phyloP scores from a whole-genome alignment of 768 basidiomycete species.

The Russula emetica region DNA sequence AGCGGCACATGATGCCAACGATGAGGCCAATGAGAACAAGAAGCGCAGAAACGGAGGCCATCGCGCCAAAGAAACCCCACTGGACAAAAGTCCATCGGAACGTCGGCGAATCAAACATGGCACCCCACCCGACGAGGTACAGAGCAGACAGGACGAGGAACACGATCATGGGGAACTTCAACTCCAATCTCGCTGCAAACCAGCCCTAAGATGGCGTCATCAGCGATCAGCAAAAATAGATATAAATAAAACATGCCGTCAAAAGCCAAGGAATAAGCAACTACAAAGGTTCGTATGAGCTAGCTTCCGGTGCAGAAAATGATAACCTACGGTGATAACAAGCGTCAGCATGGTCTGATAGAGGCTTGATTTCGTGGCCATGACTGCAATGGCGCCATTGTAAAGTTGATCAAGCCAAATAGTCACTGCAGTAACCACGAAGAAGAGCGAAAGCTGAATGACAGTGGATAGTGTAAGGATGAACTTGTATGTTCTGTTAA shows the following conservation, averaged over 20 bases:
- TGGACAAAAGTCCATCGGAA: constrained; percentile 74
- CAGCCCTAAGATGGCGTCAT: constrained; percentile 51
- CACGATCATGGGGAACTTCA: constrained; percentile 50
- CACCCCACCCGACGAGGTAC: constrained; percentile 64
- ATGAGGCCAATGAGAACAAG: constrained; percentile 53
- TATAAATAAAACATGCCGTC: constrained; percentile 38
- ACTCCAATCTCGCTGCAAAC: constrained; percentile 69
- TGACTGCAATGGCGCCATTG: constrained; percentile 57
- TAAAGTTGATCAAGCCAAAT: constrained; percentile 76
- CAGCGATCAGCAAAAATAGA: not conserved
- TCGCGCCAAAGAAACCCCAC: constrained; percentile 71
- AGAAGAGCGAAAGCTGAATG: constrained; percentile 75
- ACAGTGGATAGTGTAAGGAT: constrained; percentile 66
- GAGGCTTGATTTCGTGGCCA: constrained; percentile 42
- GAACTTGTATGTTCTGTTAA: constrained; percentile 71
- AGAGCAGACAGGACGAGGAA: constrained; percentile 59
- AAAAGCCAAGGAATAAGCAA: constrained; percentile 67
- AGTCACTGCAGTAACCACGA: constrained; percentile 62
- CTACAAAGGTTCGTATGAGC: constrained; percentile 36
- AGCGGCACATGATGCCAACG: constrained; percentile 60
- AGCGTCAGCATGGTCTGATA: constrained; percentile 56
- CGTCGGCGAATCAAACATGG: constrained; percentile 66
- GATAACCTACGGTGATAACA: constrained; percentile 53
- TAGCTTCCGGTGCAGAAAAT: constrained; percentile 5
- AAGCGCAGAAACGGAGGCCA: constrained; percentile 53